Percentiles rank a stretch among this genome's conserved stretches.
phyloP scores from a whole-genome alignment of 2,329 filamentous ascomycete species.

The Dactylonectria macrodidyma region DNA sequence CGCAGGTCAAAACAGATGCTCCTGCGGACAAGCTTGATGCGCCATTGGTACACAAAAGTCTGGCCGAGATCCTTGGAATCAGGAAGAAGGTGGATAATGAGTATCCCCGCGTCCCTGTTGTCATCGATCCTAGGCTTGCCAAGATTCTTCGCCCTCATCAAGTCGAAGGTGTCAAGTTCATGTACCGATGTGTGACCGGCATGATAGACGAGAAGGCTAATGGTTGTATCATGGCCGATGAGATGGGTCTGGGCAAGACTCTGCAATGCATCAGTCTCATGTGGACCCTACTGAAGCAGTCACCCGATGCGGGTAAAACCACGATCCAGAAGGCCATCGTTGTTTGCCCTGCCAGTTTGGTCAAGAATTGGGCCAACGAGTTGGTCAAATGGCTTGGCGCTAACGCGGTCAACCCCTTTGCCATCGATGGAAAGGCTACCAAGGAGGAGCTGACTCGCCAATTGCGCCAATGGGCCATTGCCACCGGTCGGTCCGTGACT shows the following conservation, averaged over 20 bases:
- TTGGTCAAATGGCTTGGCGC: constrained; percentile 95
- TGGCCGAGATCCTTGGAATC: constrained; percentile 94
- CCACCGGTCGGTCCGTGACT: constrained; percentile 89
- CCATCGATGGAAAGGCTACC: constrained; percentile 94
- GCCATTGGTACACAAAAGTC: constrained; percentile 91
- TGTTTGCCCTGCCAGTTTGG: constrained; percentile 95
- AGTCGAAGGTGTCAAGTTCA: constrained; percentile 97
- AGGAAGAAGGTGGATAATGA: constrained; percentile 89
- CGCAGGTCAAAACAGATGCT: constrained; percentile 47
- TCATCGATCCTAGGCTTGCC: constrained; percentile 90
- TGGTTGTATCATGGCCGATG: constrained; percentile 99
- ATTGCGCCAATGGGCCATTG: constrained; percentile 94
- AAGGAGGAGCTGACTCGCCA: constrained; percentile 94
- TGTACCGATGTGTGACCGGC: constrained; percentile 96
- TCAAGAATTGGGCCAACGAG: constrained; percentile 98
- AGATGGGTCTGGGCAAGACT: constrained; percentile 98
- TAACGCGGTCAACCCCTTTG: constrained; percentile 92
- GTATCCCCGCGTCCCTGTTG: constrained; percentile 92
- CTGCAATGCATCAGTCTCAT: constrained; percentile 96
- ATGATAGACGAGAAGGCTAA: constrained; percentile 94
- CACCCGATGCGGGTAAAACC: constrained; percentile 91
- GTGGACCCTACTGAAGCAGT: constrained; percentile 97
- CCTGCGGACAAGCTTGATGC: constrained; percentile 75
- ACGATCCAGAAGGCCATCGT: constrained; percentile 98
- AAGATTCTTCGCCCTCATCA: constrained; percentile 97